Conservation (phyloP, 116 monocot species). For the Posidonia oceanica region DNA sequence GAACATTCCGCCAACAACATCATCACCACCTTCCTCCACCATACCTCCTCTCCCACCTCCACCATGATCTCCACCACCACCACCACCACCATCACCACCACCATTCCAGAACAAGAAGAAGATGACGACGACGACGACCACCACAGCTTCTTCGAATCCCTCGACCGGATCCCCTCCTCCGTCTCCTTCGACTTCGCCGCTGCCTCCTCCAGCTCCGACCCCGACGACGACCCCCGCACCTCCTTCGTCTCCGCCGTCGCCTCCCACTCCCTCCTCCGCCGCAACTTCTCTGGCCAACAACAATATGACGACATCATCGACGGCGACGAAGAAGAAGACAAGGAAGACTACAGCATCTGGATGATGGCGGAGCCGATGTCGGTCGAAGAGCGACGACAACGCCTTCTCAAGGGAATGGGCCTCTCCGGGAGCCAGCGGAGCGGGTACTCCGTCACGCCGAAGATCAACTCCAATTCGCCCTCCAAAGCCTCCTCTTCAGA, state of each 20-base stretch:
- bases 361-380: constrained; percentile 79
- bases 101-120: constrained; percentile 1
- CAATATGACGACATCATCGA: background rate
- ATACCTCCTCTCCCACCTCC: background rate
- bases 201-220: constrained; percentile 22
- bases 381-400: constrained; percentile 53
- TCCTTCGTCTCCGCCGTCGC: constrained; percentile 85
- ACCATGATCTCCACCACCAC: background rate
- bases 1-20: background rate
- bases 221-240: constrained; percentile 51
- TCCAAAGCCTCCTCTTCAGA: background rate
- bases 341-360: constrained; percentile 50
- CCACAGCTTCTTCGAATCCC: constrained; percentile 66
- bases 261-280: constrained; percentile 22
- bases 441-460: constrained; percentile 4
- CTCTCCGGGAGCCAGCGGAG: constrained; percentile 33
- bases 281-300: background rate
- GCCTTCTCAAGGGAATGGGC: constrained; percentile 82
- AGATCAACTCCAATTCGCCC: background rate
- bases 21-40: background rate
- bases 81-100: background rate
- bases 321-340: constrained; percentile 1
- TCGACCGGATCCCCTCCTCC: constrained; percentile 67
- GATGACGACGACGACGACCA: constrained; percentile 22
- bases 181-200: constrained; percentile 34